phyloP scores from a whole-genome alignment of 2,329 filamentous ascomycete species.

The Fusarium temperatum region DNA sequence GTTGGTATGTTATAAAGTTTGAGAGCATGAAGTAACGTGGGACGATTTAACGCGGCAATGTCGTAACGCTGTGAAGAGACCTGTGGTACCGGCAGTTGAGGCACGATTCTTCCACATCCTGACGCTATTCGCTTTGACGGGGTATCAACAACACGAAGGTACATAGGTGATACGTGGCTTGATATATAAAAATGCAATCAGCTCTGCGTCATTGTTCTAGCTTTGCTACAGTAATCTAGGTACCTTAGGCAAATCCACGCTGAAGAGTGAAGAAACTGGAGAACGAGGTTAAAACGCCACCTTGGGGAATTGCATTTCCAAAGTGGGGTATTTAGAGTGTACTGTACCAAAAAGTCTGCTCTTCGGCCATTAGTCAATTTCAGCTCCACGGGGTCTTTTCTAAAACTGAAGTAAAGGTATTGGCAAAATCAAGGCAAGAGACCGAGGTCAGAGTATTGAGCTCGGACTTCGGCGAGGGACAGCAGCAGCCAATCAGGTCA shows the following conservation, averaged over 20 bases:
- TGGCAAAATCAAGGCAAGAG: background rate
- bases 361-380: too few species aligned
- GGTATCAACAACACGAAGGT: background rate
- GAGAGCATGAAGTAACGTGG: background rate
- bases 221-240: background rate
- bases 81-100: background rate
- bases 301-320: background rate
- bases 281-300: background rate
- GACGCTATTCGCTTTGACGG: background rate
- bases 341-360: too few species aligned
- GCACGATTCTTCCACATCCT: background rate
- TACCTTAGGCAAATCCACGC: background rate
- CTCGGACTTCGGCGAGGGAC: background rate
- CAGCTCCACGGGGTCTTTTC: background rate
- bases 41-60: background rate
- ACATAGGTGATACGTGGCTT: background rate
- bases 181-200: too few species aligned
- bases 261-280: background rate
- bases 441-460: background rate
- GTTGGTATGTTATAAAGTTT: background rate
- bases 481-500: background rate
- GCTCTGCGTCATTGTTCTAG: background rate
- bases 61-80: background rate
- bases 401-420: background rate
- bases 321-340: background rate